Evolutionary conservation across 352 stramenopile genomes (phyloP), one percentile per base, ranked within the genome.

Genomic region (Phytophthora brassicae): DNA sequence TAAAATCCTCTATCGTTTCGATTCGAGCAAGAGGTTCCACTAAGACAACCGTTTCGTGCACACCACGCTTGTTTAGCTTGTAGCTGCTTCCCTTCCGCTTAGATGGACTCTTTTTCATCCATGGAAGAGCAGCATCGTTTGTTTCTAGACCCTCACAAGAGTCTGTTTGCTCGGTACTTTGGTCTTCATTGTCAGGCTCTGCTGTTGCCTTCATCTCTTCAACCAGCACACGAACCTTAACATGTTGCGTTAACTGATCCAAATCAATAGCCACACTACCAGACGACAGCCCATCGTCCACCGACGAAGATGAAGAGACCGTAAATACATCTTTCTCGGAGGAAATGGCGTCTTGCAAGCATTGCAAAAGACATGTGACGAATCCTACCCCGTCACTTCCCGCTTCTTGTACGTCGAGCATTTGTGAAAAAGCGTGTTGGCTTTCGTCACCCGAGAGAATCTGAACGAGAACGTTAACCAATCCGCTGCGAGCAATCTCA

Each of bases 1-100:
- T 87, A 56, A 90, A 92, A 28, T 86, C 79, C 45, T 92, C 81
- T 47, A 92, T 89, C 26, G 84, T 90, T 43, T 89, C 81, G 33
- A 92, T 84, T 13, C 84, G 70, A 17, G 84, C 84, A 28, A 92
- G 73, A 13, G 84, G 84, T 31, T 92, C 84, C 9, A 92, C 84
- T 0, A 92, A 57, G 45, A 92, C 84, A 24, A 92, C 74, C 0
- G 84, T 89, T 22, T 90, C 77, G 26, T 88, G 79, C 1, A 91
- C 75, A 4, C 48, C 35, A 12, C 68, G 56, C 35, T 74, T 73
- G 51, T 79, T 85, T 4, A 59, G 51, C 19, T 70, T 74, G 46
- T 80, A 70, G 23, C 20, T 73, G 29, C 20, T 64, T 39, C 49
- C 59, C 58, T 60, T 61, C 17, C 26, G 50, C 43, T 64, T 70